Evolutionary conservation across 495 filamentous ascomycete genomes (phyloP), one percentile per base, ranked within the genome.

Genomic region (Polyplosphaeria fusca): DNA sequence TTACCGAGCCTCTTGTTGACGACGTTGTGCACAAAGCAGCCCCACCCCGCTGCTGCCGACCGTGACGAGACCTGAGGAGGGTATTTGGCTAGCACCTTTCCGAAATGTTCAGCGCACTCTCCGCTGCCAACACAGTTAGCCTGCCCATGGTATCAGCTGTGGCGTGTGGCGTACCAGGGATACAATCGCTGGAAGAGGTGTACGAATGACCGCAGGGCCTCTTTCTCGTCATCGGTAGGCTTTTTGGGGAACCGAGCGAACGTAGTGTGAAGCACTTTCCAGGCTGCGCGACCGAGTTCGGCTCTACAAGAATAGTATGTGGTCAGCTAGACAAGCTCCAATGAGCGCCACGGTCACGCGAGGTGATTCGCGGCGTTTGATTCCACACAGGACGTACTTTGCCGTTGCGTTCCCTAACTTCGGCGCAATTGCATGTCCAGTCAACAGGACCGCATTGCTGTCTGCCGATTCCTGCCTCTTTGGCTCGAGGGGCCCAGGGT

Each of bases 231-330:
- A 47, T 79, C 68, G 0, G 86, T 86, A 0, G 93, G 92, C 50
- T 86, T 79, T 61, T 91, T 87, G 37, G 93, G 94, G 73, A 92
- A 98, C 50, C 91, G 85, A 30, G 89, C 86, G 80, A 97, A 89
- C 70, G 89, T 93, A 1, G 94, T 98, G 72, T 98, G 93, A 66
- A 98, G 82, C 61, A 95, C 83, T 67, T 91, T 90, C 91, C 89
- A 95, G 19, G 87, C 84, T 23, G 90, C 84, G 62, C 88, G 86
- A 55, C 91, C 91, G 16, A 95, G 79, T 73, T 95, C 89, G 45
- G 88, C 91, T 74, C 87, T 92, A 63, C 16, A 18, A 59, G 35
- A 49, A 18, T 16, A 5, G 24, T 46, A 7, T 18, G 19, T 43
- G n/a, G 45, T 61, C 38, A 61, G 58, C 44, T 43, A 60, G 41